Conservation (phyloP, 106 monocot genomes). For the Dendrobium nobile region DNA sequence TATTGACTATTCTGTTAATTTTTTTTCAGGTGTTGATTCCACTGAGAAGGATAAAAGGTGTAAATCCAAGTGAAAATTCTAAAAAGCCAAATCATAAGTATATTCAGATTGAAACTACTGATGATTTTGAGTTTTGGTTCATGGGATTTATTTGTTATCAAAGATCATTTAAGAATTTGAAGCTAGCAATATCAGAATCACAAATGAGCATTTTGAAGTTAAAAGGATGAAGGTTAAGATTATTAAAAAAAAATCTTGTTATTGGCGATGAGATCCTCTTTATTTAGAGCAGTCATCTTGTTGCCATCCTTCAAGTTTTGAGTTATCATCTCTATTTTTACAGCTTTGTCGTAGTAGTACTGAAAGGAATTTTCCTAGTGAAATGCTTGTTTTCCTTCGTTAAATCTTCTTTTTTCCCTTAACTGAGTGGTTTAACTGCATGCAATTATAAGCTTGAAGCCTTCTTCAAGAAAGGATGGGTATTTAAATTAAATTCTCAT, state of each 20-base stretch:
- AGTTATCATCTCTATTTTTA: neutral
- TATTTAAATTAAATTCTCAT: too few species aligned
- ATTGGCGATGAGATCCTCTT: neutral
- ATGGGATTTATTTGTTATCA: slow-evolving; percentile 53
- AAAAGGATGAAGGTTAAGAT: neutral
- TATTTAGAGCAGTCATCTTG: neutral
- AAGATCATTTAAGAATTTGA: slow-evolving; percentile 37
- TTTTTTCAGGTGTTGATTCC: slow-evolving; percentile 39
- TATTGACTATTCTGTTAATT: neutral
- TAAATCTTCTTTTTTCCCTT: too few species aligned
- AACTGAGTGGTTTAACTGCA: too few species aligned
- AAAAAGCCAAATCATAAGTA: slow-evolving; percentile 47
- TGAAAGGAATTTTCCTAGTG: neutral
- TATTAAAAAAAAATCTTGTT: neutral
- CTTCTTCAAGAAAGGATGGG: too few species aligned
- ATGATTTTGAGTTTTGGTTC: slow-evolving; percentile 66
- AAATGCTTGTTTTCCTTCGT: neutral
- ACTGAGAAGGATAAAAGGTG: slow-evolving; percentile 32
- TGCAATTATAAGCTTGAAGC: too few species aligned
- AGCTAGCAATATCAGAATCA: slow-evolving; percentile 19
- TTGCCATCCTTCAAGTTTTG: neutral
- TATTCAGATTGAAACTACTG: slow-evolving; percentile 43
- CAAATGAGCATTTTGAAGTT: neutral
- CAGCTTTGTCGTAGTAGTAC: neutral
- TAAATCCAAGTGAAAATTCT: slow-evolving; percentile 25